Base-by-base conservation (phyloP, 148 eudicot genomes). In the Rhododendron ferrugineum region DNA sequence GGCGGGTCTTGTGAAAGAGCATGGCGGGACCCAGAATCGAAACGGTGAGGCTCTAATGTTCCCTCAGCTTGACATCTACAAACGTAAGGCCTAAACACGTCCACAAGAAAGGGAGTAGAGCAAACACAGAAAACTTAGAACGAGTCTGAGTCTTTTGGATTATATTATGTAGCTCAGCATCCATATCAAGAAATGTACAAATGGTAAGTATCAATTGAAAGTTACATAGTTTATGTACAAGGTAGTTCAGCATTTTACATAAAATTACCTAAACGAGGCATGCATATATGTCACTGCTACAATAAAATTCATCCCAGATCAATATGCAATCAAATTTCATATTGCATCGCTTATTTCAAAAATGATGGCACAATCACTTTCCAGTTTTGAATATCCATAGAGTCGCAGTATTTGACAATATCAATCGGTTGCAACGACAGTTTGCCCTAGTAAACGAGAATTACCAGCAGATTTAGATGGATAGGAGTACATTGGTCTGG, bases 391-490 rank as follows among this genome's bases (percentile, higher is more conserved):
- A 60, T 37, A 60, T 40, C 2, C 74, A 40, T 8, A 58, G 23
- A 40, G 49, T 34, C 1, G 60, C 9, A n/a, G 40, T 6, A 56
- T 40, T 64, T 36, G 1, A 52, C 32, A 42, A 54, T 40, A 68
- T 32, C 46, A 7, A 74, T 77, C 6, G 0, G 50, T 54, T 81
- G 26, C 15, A 46, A 4, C 3, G 49, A 46, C 49, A 47, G 47
- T 22, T 37, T 22, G 37, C 46, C 44, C 15, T 6, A 46, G 37
- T 8, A 28, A 79, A 76, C 6, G 37, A 49, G 60, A 70, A 89
- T 91, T 95, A 97, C 99, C 99, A 97, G 92, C 80, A 97, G 95
- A 90, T 97, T 97, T 26, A 97, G 89, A 90, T 97, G 99, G 86
- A 97, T 92, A 28, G 99, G 95, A 20, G 88, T 89, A 86, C 99